Evolutionary conservation across 2,329 filamentous ascomycete species (phyloP), one percentile per base, ranked within the genome.

Genomic region (Sporothrix brunneoviolacea): DNA sequence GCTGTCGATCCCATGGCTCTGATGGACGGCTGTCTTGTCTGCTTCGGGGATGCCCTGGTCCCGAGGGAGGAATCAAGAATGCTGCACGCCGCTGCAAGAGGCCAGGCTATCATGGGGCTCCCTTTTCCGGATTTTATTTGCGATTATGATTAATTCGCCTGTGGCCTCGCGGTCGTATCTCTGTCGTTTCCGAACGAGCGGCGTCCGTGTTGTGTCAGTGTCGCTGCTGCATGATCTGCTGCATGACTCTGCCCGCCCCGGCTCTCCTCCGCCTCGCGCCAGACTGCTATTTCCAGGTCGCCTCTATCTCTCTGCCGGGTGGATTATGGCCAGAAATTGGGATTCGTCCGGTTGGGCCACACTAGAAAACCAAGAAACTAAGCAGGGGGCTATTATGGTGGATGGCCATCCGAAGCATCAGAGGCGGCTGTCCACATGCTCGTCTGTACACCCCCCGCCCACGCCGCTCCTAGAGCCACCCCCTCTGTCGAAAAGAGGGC

Each of bases 401-500:
- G n/a, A n/a, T n/a, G n/a, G n/a, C n/a, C n/a, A n/a, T n/a, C n/a
- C n/a, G n/a, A n/a, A n/a, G n/a, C n/a, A n/a, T n/a, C n/a, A n/a
- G n/a, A n/a, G n/a, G n/a, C n/a, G n/a, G n/a, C n/a, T n/a, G n/a
- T n/a, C n/a, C n/a, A n/a, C n/a, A n/a, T n/a, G n/a, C n/a, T n/a
- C n/a, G n/a, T n/a, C n/a, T n/a, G n/a, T n/a, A n/a, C n/a, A n/a
- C n/a, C n/a, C n/a, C n/a, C n/a, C n/a, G n/a, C n/a, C n/a, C n/a
- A n/a, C n/a, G n/a, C n/a, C n/a, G n/a, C n/a, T n/a, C n/a, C n/a
- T n/a, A n/a, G n/a, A n/a, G n/a, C n/a, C n/a, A n/a, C n/a, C n/a
- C n/a, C n/a, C n/a, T n/a, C n/a, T n/a, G n/a, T n/a, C n/a, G n/a
- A 46, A 46, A 46, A 36, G 32, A 36, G 43, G 43, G 43, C 35